Evolutionary conservation across 805 yeast species (phyloP), one percentile per base, ranked within the genome.

Genomic region (Tetrapisispora taiwanensis): DNA sequence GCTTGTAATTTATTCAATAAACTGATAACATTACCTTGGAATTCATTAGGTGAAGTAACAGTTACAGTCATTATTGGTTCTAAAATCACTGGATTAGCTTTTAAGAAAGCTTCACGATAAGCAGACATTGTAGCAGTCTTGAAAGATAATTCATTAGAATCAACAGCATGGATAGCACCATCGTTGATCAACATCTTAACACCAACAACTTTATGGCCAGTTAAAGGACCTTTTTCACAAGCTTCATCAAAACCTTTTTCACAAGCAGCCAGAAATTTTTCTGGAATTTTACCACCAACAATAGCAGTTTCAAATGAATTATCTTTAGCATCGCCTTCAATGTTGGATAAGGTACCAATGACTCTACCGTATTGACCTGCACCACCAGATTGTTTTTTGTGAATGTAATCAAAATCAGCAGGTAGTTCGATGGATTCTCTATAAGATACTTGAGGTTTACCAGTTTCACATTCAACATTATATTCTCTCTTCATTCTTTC

Each of bases 321-420:
- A 46, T 75, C 78, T 28, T 55, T 60, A 22, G 44, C 51, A 36
- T 62, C 67, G 40, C 77, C 79, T 42, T 75, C 84, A 39, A 76
- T 61, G 44, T 88, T 79, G 7, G 72, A 67, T 68, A 89, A 64
- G 46, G 72, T 75, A 63, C 99, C 97, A 66, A 88, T 83, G 59
- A 90, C 96, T 71, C 89, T 81, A 67, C 95, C 98, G 63, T 80
- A 92, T 73, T 92, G 99, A 70, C 99, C 99, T 52, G 97, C 95
- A 77, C 99, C 99, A 67, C 99, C 99, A 60, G 90, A 77, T 72
- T 92, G 99, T 64, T 88, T 90, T 76, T 92, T 92, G 73, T 90
- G 97, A 26, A 95, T 83, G 70, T 82, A 87, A 64, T 92, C 97
- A 60, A 92, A 90, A 13, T 78, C 72, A 27, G 90, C 74, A 35